These are phyloP conservation scores for Graphiopsis chlorocephala DNA, from an alignment of 2,329 filamentous ascomycete genomes.

Conservation along the genomic window DNA sequence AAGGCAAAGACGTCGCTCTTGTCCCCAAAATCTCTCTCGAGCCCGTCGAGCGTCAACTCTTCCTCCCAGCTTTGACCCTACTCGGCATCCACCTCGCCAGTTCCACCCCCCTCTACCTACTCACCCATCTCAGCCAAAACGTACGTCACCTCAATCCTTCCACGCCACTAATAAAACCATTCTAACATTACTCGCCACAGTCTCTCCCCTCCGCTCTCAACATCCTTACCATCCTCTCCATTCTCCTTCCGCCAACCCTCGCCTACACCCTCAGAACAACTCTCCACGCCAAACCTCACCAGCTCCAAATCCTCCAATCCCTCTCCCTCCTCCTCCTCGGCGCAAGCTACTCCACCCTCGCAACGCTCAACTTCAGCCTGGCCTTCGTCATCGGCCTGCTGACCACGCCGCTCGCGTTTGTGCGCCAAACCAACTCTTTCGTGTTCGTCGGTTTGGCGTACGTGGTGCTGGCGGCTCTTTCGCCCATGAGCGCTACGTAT, in stretches of 20 bases:
- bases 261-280: constrained; percentile 19
- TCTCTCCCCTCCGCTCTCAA: constrained; percentile 41
- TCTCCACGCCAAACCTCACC: constrained; percentile 47
- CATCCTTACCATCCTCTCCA: constrained; percentile 45
- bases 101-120: constrained; percentile 77
- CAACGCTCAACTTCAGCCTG: constrained; percentile 93
- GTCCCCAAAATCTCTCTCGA: constrained; percentile 39
- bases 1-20: constrained; percentile 36
- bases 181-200: constrained; percentile 10
- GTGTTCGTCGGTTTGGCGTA: neutral
- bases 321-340: constrained; percentile 91
- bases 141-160: constrained; percentile 51
- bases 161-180: neutral
- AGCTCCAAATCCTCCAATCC: constrained; percentile 77
- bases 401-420: constrained; percentile 75
- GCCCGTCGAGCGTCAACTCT: constrained; percentile 62
- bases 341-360: constrained; percentile 86
- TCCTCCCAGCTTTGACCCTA: constrained; percentile 72
- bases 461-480: constrained; percentile 9
- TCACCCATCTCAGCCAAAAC: constrained; percentile 68
- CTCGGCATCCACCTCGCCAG: constrained; percentile 71
- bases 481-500: constrained; percentile 14
- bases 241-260: constrained; percentile 31
- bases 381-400: constrained; percentile 80
- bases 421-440: constrained; percentile 37